Evolutionary conservation across 768 basidiomycete species (phyloP).

Genomic region (Auriculariales sp.): DNA sequence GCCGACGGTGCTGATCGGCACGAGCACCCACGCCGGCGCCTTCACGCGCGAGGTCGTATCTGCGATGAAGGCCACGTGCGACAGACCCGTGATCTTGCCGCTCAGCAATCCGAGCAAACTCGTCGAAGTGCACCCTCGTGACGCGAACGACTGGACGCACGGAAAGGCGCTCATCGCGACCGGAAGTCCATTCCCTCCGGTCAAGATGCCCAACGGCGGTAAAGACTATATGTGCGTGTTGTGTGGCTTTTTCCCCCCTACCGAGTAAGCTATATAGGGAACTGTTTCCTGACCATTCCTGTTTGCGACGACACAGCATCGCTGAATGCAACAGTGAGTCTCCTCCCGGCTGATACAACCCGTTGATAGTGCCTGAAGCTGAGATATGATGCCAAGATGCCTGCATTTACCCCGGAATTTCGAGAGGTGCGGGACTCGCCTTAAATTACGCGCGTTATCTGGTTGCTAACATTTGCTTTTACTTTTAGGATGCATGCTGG

Average conservation of each 20-base stretch:
- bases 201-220: slow-evolving; percentile 45
- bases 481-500: slow-evolving; percentile 28
- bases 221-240: slow-evolving; percentile 45
- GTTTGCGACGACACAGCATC: slow-evolving; percentile 34
- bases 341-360: neutral
- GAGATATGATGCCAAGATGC: slow-evolving; percentile 28
- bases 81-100: slow-evolving; percentile 72
- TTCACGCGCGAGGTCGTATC: slow-evolving; percentile 62
- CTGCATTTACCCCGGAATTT: slow-evolving; percentile 73
- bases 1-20: slow-evolving; percentile 77
- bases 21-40: slow-evolving; percentile 61
- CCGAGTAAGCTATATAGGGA: slow-evolving; percentile 4
- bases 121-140: slow-evolving; percentile 58
- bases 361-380: neutral
- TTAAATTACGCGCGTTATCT: too few relatives aligned
- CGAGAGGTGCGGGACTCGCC: slow-evolving; percentile 55
- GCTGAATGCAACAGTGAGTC: slow-evolving; percentile 56
- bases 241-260: neutral
- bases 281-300: too few relatives aligned
- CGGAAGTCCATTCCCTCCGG: slow-evolving; percentile 70
- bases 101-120: slow-evolving; percentile 69
- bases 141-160: slow-evolving; percentile 64
- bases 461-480: too few relatives aligned
- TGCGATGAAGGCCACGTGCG: slow-evolving; percentile 51
- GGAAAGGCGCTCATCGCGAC: slow-evolving; percentile 72